phyloP scores from a whole-genome alignment of 2,329 filamentous ascomycete species.

The Colletotrichum magnum region DNA sequence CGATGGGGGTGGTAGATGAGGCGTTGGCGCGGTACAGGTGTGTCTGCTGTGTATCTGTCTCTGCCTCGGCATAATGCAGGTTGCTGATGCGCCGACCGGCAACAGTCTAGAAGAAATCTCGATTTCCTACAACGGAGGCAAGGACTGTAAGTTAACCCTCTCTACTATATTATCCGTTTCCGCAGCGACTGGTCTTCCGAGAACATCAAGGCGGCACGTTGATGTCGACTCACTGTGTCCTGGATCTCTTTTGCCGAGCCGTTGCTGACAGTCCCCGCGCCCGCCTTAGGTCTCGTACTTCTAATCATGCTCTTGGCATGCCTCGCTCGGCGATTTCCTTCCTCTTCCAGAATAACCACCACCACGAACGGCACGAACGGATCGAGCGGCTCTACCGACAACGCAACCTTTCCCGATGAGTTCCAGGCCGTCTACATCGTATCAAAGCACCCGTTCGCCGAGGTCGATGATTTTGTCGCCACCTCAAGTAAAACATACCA shows the following conservation, averaged over 20 bases:
- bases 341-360: conserved; percentile 46
- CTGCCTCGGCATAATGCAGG: neutral
- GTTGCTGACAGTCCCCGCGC: neutral
- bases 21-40: conserved; percentile 84
- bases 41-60: conserved; percentile 46
- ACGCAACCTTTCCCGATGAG: conserved; percentile 53
- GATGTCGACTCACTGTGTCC: neutral
- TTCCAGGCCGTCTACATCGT: conserved; percentile 92
- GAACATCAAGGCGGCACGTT: neutral
- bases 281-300: conserved; percentile 75
- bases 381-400: conserved; percentile 29
- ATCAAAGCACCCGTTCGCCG: conserved; percentile 84
- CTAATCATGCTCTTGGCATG: conserved; percentile 86
- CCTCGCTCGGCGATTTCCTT: conserved; percentile 56
- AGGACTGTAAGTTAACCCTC: conserved; percentile 76
- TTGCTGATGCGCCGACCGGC: conserved; percentile 24
- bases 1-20: conserved; percentile 80
- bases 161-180: no score
- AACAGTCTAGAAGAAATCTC: conserved; percentile 82
- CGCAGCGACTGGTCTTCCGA: neutral
- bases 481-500: conserved; percentile 77
- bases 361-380: conserved; percentile 36
- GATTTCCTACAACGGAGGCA: conserved; percentile 96
- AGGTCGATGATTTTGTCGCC: conserved; percentile 88
- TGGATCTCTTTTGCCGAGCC: conserved; percentile 2